Evolutionary conservation across 257 asterid species (phyloP).

Genomic region (Thymus mandschuricus): DNA sequence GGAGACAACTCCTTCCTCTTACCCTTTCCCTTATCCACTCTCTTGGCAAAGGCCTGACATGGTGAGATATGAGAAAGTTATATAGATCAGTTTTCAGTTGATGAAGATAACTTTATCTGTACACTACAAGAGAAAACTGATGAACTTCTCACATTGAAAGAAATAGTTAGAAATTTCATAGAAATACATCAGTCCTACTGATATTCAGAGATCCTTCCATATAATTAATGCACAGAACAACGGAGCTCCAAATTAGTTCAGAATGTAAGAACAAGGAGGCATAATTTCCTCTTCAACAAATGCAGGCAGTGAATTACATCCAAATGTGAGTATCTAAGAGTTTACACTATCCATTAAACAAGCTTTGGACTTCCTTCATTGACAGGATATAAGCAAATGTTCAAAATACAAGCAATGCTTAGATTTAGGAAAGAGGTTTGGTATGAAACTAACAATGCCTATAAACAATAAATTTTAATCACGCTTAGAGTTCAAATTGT

Average conservation of each 20-base stretch:
- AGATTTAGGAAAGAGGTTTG: background rate
- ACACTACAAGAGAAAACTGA: background rate
- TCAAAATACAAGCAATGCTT: background rate
- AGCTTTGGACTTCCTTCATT: background rate
- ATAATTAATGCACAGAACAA: no score
- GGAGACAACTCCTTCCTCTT: slow-evolving; percentile 72
- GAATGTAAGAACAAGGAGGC: background rate
- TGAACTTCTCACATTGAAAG: background rate
- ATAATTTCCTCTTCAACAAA: background rate
- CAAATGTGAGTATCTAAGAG: background rate
- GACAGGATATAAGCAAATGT: background rate
- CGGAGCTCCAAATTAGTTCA: background rate
- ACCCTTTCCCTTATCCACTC: slow-evolving; percentile 69
- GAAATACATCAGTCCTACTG: background rate
- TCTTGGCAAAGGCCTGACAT: slow-evolving; percentile 73
- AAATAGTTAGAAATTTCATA: background rate
- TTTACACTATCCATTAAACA: background rate
- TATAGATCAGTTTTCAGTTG: no score
- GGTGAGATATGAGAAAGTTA: slow-evolving; percentile 14
- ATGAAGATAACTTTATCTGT: no score
- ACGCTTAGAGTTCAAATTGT: background rate
- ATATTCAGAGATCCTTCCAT: slow-evolving; percentile 4
- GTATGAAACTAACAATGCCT: background rate
- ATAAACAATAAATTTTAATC: background rate
- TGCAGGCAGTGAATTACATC: background rate